A percentile compares a stretch with the other conserved stretches of the same genome.
phyloP scores from a whole-genome alignment of 2,329 filamentous ascomycete species.

The Sclerotinia sclerotiorum region DNA sequence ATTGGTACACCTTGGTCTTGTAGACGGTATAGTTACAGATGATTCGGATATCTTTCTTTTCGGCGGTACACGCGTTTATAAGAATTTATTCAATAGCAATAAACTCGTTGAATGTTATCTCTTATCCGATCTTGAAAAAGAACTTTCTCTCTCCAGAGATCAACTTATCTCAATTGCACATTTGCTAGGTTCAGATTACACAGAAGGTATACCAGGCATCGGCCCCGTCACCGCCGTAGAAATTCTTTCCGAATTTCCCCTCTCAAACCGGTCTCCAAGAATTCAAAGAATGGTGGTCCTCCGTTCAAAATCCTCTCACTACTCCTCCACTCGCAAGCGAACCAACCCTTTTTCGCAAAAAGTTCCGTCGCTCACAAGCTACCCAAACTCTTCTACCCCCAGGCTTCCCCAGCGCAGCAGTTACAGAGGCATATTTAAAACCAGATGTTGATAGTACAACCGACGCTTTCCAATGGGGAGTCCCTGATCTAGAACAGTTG shows the following conservation, averaged over 20 bases:
- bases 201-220: conserved; percentile 84
- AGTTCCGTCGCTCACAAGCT: conserved; percentile 77
- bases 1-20: conserved; percentile 79
- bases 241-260: conserved; percentile 89
- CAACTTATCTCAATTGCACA: conserved; percentile 90
- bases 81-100: conserved; percentile 99
- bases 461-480: conserved; percentile 89
- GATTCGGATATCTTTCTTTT: conserved; percentile 97
- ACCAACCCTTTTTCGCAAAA: conserved; percentile 71
- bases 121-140: conserved; percentile 76
- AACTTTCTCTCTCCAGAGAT: conserved; percentile 81
- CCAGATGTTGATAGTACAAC: conserved; percentile 81
- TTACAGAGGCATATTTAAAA: conserved; percentile 78
- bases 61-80: conserved; percentile 93
- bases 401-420: conserved; percentile 73
- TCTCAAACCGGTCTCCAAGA: conserved; percentile 56
- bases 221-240: conserved; percentile 94
- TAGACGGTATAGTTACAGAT: conserved; percentile 97
- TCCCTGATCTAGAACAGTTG: conserved; percentile 85
- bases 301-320: conserved; percentile 68
- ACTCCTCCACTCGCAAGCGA: conserved; percentile 52
- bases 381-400: conserved; percentile 87
- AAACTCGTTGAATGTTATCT: conserved; percentile 98
- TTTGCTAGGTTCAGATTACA: conserved; percentile 90
- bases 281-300: conserved; percentile 86